Evolutionary conservation across 441 rosid species (phyloP).

Genomic region (Corymbia citriodora): DNA sequence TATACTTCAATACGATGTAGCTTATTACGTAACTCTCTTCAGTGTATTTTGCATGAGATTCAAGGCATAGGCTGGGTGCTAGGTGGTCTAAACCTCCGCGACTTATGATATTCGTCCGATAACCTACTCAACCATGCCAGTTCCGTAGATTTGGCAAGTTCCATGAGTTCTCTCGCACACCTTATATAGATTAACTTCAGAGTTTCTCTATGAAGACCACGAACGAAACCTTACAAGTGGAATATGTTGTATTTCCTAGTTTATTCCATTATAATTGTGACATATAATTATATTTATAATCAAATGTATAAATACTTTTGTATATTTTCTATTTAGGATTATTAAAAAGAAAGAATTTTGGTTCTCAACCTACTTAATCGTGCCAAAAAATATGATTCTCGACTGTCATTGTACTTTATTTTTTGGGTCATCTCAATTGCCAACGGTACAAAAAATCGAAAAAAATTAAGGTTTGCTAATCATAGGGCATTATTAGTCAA

Average conservation of each 20-base stretch:
- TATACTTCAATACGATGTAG: not conserved
- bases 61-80: not conserved
- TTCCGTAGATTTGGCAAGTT: not conserved
- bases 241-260: not conserved
- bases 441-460: not conserved
- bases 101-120: not conserved
- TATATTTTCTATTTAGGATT: not conserved
- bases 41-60: not conserved
- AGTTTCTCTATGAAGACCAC: not conserved
- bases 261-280: not conserved
- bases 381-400: not conserved
- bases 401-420: not conserved
- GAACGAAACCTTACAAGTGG: not conserved
- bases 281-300: not conserved
- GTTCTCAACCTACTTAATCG: not conserved
- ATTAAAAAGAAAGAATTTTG: not conserved
- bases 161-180: not conserved
- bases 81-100: not conserved
- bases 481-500: not conserved
- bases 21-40: not conserved
- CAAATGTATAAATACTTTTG: not conserved
- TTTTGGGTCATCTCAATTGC: not conserved
- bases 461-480: not conserved
- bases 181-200: not conserved
- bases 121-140: not conserved